A percentile compares a stretch with the other conserved stretches of the same genome.
Conservation (phyloP, 441 rosid species). For the Populus trichocarpa region DNA sequence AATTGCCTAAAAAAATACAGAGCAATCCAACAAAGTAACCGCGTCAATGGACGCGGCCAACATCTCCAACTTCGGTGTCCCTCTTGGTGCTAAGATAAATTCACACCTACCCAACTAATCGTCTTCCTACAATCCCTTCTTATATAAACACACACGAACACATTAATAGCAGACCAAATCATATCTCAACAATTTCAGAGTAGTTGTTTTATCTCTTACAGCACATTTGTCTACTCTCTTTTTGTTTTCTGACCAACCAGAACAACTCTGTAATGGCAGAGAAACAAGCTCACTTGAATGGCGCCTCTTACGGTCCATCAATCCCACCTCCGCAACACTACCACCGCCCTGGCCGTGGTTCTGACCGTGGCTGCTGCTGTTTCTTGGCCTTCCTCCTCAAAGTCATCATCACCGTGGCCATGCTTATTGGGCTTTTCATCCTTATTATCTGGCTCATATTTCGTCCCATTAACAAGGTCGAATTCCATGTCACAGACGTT, state of each 20-base stretch:
- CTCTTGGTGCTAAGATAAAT: not conserved
- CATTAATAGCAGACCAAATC: constrained; percentile 9
- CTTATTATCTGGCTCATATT: constrained; percentile 67
- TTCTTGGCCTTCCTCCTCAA: constrained; percentile 25
- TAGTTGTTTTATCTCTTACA: not conserved
- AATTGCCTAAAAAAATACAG: not conserved
- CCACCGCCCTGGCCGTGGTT: constrained; percentile 54
- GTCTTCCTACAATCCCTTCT: not conserved
- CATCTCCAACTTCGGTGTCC: not conserved
- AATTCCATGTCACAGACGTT: constrained; percentile 52
- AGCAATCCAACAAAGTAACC: not conserved
- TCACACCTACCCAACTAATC: not conserved
- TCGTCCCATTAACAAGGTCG: constrained; percentile 56
- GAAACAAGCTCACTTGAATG: constrained; percentile 22
- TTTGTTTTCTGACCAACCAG: not conserved
- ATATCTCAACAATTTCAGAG: too few species aligned
- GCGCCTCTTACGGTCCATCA: constrained; percentile 28
- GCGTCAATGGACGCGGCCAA: constrained; percentile 15
- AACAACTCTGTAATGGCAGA: constrained; percentile 18
- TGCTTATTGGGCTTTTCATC: constrained; percentile 44
- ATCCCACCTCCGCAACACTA: constrained; percentile 32
- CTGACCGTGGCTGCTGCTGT: constrained; percentile 43
- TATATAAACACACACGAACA: not conserved
- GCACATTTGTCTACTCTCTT: not conserved
- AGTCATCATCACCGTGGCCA: constrained; percentile 33